Conservation (phyloP, 1,284 basidiomycete species). For the Phlebopus sp. region DNA sequence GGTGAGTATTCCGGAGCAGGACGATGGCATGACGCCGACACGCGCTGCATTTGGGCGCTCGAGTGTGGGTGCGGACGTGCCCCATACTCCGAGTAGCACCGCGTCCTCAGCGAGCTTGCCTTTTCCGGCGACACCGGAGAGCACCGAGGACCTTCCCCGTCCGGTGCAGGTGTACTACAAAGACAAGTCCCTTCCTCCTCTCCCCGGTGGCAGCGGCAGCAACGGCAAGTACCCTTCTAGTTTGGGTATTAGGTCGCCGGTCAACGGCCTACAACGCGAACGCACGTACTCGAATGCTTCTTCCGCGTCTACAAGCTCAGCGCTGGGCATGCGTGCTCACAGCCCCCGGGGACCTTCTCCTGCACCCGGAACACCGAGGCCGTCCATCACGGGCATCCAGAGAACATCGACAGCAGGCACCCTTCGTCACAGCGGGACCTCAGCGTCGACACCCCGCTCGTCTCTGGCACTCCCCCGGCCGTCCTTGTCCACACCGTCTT, state of each 20-base stretch:
- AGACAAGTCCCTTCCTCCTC: slow-evolving; percentile 29
- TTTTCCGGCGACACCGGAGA: slow-evolving; percentile 43
- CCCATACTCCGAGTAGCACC: slow-evolving; percentile 35
- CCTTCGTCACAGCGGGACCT: slow-evolving; percentile 23
- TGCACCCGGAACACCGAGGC: background rate
- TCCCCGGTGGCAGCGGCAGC: no score
- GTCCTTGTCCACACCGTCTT: slow-evolving; percentile 17
- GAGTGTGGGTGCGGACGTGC: slow-evolving; percentile 22
- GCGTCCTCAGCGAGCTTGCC: slow-evolving; percentile 43
- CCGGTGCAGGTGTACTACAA: slow-evolving; percentile 12
- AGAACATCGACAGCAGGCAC: no score
- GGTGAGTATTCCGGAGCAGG: slow-evolving; percentile 28
- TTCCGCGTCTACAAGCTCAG: slow-evolving; percentile 26
- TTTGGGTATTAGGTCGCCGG: slow-evolving; percentile 14
- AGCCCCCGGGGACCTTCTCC: slow-evolving; percentile 5
- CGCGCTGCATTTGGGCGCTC: slow-evolving; percentile 27
- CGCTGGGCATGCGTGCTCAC: slow-evolving; percentile 4
- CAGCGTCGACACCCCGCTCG: slow-evolving; percentile 9
- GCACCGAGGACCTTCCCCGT: slow-evolving; percentile 21
- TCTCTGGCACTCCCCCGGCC: slow-evolving; percentile 14
- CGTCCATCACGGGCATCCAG: slow-evolving; percentile 29
- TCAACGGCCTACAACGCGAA: slow-evolving; percentile 16
- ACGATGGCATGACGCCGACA: slow-evolving; percentile 29
- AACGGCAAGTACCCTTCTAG: slow-evolving; percentile 20
- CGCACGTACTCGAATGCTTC: slow-evolving; percentile 29